Percentiles rank a stretch among this genome's conserved stretches.
Evolutionary conservation across 371 early-diverging fungal genomes (phyloP).

Genomic region (Mucor velutinosus): DNA sequence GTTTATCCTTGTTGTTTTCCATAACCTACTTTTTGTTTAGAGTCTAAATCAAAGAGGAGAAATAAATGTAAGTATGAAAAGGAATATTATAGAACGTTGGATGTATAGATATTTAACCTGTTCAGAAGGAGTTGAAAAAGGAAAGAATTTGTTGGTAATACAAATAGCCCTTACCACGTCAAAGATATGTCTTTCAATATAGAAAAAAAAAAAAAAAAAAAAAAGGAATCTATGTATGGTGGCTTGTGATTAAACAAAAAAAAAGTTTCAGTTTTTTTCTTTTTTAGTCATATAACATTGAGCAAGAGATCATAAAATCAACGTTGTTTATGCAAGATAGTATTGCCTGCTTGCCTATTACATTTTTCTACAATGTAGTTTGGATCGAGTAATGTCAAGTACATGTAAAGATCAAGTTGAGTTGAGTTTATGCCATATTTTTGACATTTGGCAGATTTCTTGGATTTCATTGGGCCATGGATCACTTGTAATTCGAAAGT

Average conservation of each 20-base stretch:
- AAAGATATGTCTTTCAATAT: slow-evolving; percentile 7
- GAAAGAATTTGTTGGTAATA: slow-evolving; percentile 17
- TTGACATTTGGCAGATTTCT: neutral
- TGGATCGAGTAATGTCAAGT: neutral
- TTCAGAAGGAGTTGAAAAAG: slow-evolving; percentile 25
- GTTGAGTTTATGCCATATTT: neutral
- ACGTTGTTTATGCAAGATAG: neutral
- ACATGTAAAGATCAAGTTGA: neutral
- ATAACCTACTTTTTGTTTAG: slow-evolving; percentile 10
- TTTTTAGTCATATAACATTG: neutral
- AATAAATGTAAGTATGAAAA: neutral
- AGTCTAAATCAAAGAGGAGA: neutral
- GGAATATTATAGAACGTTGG: slow-evolving; percentile 6
- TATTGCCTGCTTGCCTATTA: neutral
- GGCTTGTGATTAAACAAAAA: slow-evolving; percentile 5
- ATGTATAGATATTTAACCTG: slow-evolving; percentile 12
- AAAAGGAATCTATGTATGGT: neutral
- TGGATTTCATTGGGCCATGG: neutral
- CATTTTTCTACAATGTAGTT: neutral
- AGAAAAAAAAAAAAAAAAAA: slow-evolving; percentile 5
- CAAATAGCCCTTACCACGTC: slow-evolving; percentile 20
- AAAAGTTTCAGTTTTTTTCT: slow-evolving; percentile 13
- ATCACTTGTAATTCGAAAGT: neutral
- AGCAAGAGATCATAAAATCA: neutral
- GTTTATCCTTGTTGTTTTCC: slow-evolving; percentile 23